Percentiles rank a stretch among this genome's conserved stretches.
These are phyloP conservation scores for Cadophora sp. DNA, from an alignment of 2,329 filamentous ascomycete genomes.

Conservation along the genomic window DNA sequence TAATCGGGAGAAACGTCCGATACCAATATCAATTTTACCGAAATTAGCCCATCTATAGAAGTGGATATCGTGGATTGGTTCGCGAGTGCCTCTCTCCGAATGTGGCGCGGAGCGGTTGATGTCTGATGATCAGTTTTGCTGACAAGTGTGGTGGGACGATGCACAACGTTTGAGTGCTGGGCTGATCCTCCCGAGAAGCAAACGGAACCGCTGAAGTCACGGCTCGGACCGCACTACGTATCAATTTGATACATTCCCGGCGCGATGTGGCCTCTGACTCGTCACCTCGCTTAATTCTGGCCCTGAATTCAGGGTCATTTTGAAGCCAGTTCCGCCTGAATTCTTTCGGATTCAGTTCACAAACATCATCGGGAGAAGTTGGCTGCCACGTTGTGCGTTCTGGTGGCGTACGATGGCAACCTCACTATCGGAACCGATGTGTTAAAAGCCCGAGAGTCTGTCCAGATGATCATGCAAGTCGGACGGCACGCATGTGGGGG, in stretches of 20 bases:
- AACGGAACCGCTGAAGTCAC: slow-evolving; percentile 1
- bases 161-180: not conserved
- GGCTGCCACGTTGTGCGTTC: slow-evolving; percentile 3
- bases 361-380: not conserved
- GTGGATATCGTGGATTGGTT: not conserved
- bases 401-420: slow-evolving; percentile 5
- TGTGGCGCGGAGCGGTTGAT: not conserved
- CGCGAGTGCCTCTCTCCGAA: not conserved
- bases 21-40: not conserved
- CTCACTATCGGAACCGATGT: slow-evolving; percentile 20
- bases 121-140: slow-evolving; percentile 10
- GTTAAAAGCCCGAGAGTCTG: slow-evolving; percentile 17
- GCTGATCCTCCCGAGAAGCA: not conserved
- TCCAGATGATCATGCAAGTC: slow-evolving; percentile 20
- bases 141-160: slow-evolving; percentile 19
- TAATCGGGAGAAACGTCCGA: not conserved
- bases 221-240: slow-evolving; percentile 16
- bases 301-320: not conserved
- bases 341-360: not conserved
- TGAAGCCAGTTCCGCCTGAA: not conserved
- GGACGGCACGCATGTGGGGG: slow-evolving; percentile 15
- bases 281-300: not conserved
- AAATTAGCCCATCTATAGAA: not conserved
- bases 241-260: not conserved
- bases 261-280: not conserved